Conservation (phyloP, 129 eudicot species). For the Saussurea involucrata region DNA sequence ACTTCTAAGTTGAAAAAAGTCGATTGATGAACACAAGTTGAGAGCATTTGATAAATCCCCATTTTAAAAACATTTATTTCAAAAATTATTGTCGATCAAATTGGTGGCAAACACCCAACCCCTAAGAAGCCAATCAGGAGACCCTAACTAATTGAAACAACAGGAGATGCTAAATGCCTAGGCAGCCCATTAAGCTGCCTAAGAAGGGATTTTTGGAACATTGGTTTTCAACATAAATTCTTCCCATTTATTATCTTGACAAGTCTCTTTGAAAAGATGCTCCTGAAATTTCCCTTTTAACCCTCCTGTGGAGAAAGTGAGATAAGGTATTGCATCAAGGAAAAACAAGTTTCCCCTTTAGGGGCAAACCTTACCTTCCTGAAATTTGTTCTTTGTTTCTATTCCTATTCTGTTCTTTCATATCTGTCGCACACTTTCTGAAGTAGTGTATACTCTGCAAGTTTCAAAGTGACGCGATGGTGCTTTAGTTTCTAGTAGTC, state of each 20-base stretch:
- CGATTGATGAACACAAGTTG: background rate
- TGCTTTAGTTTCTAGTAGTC: no score
- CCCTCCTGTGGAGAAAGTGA: no score
- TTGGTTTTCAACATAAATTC: background rate
- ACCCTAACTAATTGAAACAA: background rate
- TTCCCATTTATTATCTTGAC: background rate
- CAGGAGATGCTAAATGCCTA: background rate
- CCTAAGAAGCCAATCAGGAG: background rate
- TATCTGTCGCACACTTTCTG: background rate
- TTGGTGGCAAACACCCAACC: background rate
- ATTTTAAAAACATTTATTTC: background rate
- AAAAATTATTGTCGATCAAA: background rate
- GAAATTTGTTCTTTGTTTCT: no score
- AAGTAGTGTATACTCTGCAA: background rate
- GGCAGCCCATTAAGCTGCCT: background rate
- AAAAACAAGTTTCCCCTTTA: no score
- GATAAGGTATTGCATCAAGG: no score
- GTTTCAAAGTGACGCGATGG: no score
- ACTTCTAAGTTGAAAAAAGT: background rate
- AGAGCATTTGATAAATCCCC: background rate
- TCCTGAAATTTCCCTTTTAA: background rate
- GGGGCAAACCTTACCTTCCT: no score
- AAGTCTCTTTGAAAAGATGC: background rate
- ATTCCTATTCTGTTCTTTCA: background rate
- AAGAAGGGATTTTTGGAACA: background rate